These are phyloP conservation scores for Syzygium syzygioides DNA, from an alignment of 441 rosid species.

Conservation along the genomic window DNA sequence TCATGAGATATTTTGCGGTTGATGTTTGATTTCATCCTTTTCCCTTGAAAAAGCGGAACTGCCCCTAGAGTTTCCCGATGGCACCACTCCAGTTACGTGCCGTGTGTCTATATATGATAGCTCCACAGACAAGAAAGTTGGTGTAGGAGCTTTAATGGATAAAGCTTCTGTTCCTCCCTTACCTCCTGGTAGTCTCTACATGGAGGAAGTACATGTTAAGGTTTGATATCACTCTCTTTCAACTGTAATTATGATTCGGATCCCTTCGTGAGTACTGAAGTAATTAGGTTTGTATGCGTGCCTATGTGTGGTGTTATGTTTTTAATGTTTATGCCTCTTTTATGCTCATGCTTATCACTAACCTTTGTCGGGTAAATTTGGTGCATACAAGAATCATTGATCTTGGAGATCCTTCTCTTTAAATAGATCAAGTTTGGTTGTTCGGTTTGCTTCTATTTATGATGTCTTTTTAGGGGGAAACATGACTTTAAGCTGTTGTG, in stretches of 20 bases:
- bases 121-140: constrained; percentile 82
- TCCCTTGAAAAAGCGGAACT: constrained; percentile 53
- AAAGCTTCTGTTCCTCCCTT: constrained; percentile 85
- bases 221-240: constrained; percentile 26
- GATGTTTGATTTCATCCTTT: not conserved
- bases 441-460: constrained; percentile 5
- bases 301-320: not conserved
- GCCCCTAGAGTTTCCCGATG: constrained; percentile 96
- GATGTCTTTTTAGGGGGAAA: not conserved
- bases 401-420: not conserved
- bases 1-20: not conserved
- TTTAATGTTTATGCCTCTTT: not conserved
- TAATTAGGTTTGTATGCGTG: not conserved
- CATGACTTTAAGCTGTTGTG: not conserved
- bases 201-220: constrained; percentile 97
- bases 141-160: constrained; percentile 77
- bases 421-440: not conserved
- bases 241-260: not conserved
- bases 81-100: constrained; percentile 94
- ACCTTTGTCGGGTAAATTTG: not conserved
- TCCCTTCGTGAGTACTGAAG: not conserved
- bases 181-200: constrained; percentile 74
- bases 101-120: constrained; percentile 87
- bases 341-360: not conserved
- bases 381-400: not conserved